Evolutionary conservation across 176 grass and related monocot genomes (phyloP), one percentile per base, ranked within the genome.

Genomic region (Pontederia paniculata): DNA sequence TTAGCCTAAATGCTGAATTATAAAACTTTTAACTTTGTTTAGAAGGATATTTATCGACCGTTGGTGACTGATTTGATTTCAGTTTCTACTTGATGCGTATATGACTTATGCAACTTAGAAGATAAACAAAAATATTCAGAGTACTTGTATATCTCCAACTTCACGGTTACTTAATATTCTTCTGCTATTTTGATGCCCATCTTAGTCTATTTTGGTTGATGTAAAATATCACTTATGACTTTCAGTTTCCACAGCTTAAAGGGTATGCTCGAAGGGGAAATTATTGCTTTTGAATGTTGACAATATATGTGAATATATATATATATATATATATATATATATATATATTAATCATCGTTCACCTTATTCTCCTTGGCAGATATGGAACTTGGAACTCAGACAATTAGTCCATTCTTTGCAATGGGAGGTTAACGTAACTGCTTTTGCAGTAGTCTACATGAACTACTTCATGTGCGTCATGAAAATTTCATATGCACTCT

Each of bases 351-450:
- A 56, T 44, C 58, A 45, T 12, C 16, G 68, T 1, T 10, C 1
- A 44, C 6, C n/a, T 54, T 54, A 31, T 23, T 52, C 57, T 23
- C 12, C 57, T 67, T 73, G 76, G 68, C 70, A 96, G 90, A 71
- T 86, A 44, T 96, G 90, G 90, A 96, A 96, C 76, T 79, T 96
- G 73, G 90, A 89, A 78, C 81, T 83, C 77, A 79, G 90, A 53
- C 85, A 89, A 50, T 75, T 89, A 58, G 85, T 86, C 76, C 66
- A 67, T 68, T 78, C 62, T 68, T 76, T 62, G 15, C 82, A 83
- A 28, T 86, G 90, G 90, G 85, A 89, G 19, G 54, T 53, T 61
- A 96, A 89, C 42, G 61, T 96, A 61, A 96, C 90, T 78, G 90
- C 90, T 71, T 96, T 96, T 83, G 74, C 85, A 69, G 79, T 83